phyloP scores from a whole-genome alignment of 2,329 filamentous ascomycete genomes.

The Botrytis byssoidea region DNA sequence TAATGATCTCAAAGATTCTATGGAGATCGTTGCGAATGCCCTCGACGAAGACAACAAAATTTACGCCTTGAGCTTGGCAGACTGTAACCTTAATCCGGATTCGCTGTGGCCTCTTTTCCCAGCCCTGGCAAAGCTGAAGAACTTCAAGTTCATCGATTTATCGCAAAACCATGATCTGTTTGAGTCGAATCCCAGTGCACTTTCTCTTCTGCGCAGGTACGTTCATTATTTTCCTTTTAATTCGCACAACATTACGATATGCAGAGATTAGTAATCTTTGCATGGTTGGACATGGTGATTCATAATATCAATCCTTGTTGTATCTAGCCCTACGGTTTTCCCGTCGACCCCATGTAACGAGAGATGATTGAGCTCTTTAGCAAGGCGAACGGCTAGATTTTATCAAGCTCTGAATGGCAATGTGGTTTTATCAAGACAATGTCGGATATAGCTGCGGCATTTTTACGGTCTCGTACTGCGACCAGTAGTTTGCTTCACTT shows the following conservation, averaged over 20 bases:
- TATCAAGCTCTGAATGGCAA: not conserved
- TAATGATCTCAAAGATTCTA: slow-evolving; percentile 65
- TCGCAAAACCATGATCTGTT: slow-evolving; percentile 87
- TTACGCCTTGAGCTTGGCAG: slow-evolving; percentile 81
- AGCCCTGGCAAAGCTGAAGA: slow-evolving; percentile 63
- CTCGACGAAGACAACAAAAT: slow-evolving; percentile 57
- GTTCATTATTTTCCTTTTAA: slow-evolving; percentile 32
- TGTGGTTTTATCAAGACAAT: not conserved
- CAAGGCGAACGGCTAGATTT: not conserved
- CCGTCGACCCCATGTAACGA: not conserved
- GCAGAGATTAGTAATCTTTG: slow-evolving; percentile 13
- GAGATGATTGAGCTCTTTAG: not conserved
- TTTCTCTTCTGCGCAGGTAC: slow-evolving; percentile 72
- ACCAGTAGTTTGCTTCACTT: slow-evolving; percentile 16
- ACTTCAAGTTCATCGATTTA: slow-evolving; percentile 86
- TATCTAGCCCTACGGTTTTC: not conserved
- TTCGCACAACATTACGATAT: not conserved
- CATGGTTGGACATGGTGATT: not conserved
- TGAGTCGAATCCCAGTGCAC: slow-evolving; percentile 67
- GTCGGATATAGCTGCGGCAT: not conserved
- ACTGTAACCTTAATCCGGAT: slow-evolving; percentile 74
- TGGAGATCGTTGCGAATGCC: slow-evolving; percentile 53
- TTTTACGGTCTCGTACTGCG: slow-evolving; percentile 8
- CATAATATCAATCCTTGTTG: slow-evolving; percentile 10
- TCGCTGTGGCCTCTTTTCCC: slow-evolving; percentile 75